A percentile compares a stretch with the other conserved stretches of the same genome.
Evolutionary conservation across 148 eudicot species (phyloP).

Genomic region (Camellia sinensis): DNA sequence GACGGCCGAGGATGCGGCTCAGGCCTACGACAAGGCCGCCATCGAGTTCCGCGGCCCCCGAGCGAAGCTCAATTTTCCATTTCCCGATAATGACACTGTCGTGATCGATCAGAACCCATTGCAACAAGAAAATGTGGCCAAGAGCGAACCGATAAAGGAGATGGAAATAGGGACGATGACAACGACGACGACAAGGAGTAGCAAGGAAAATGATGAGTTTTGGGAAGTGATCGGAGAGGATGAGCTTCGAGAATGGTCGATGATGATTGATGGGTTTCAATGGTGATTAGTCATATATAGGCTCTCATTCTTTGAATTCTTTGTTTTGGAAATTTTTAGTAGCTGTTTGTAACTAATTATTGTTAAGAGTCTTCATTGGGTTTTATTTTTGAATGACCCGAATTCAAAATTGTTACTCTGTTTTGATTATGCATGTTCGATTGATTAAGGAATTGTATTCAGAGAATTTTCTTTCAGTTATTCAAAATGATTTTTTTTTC

Average conservation of each 20-base stretch:
- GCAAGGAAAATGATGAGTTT: constrained; percentile 8
- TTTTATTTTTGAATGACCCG: background rate
- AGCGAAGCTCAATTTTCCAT: constrained; percentile 47
- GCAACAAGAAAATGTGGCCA: constrained; percentile 4
- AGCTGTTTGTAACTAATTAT: too few species aligned
- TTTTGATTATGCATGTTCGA: background rate
- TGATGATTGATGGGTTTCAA: constrained; percentile 22
- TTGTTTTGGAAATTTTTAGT: too few species aligned
- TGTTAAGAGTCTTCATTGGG: background rate
- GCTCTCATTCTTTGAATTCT: too few species aligned
- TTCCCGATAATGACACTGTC: constrained; percentile 22
- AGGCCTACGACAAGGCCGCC: constrained; percentile 48
- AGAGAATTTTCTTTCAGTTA: too few species aligned
- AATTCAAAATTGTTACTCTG: background rate
- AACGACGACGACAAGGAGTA: background rate
- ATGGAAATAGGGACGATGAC: background rate
- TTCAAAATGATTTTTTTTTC: too few species aligned
- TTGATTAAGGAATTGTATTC: too few species aligned
- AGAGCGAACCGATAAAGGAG: background rate
- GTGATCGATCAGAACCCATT: background rate
- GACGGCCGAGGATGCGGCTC: constrained; percentile 48
- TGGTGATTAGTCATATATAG: constrained; percentile 10
- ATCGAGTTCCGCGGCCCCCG: constrained; percentile 49
- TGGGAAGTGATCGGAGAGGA: constrained; percentile 34
- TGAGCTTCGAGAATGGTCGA: constrained; percentile 41